Evolutionary conservation across 1,284 basidiomycete species (phyloP), one percentile per base, ranked within the genome.

Genomic region (Earliella scabrosa): DNA sequence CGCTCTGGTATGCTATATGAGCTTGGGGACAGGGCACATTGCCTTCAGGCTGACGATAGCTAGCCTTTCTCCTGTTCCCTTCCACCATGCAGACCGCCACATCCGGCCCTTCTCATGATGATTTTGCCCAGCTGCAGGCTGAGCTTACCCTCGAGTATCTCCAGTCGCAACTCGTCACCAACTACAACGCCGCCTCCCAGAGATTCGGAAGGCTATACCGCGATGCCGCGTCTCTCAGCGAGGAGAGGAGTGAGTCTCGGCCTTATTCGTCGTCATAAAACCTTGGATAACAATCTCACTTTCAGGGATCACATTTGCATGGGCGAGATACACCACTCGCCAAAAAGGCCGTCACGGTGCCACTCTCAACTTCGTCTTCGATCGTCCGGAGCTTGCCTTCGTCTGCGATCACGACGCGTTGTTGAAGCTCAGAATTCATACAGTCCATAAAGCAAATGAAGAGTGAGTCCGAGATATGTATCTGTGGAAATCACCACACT

Each of bases 321-420:
- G 61, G 41, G 60, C 56, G 1, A 46, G 50, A 20, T 62, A 51
- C 39, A 36, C 44, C 10, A 43, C 58, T 1, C 40, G 36, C 24
- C 39, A 48, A 1, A 38, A 45, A 4, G 48, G 53, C 7, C 21
- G 41, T 2, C 20, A 32, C 27, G 35, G 34, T 9, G 46, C 24
- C 4, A 24, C 50, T 7, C 69, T 68, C 52, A 26, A 57, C 18
- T 66, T 63, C 10, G 36, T 26, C 8, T 69, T 71, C 56, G 45
- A 35, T 20, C 36, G 52, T 9, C 69, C 69, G 2, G 31, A 49
- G 8, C 54, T 71, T 11, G 51, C 59, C 29, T 68, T 71, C 54
- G 54, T 68, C 35, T 71, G 69, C 56, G 69, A 69, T 45, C 69
- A 71, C 39, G 67, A 69, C 46, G 66, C 51, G 4, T 47, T 69